Conservation (phyloP, 441 rosid species). For the Syzygium malaccense region DNA sequence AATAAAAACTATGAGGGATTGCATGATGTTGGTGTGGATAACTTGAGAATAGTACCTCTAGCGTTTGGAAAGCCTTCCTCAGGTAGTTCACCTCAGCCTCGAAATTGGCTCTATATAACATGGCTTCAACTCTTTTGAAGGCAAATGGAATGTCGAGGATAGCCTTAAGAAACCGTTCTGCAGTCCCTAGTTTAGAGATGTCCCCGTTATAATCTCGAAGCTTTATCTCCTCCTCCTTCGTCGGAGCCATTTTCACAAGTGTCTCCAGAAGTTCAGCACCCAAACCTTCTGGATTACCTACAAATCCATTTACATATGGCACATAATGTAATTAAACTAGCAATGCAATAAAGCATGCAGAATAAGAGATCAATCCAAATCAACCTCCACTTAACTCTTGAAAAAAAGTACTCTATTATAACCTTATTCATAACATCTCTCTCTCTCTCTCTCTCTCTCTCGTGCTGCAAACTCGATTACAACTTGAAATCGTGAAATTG, state of each 20-base stretch:
- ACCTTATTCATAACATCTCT: not conserved
- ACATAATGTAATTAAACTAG: conserved; percentile 3
- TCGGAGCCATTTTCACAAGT: conserved; percentile 96
- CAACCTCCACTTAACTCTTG: not conserved
- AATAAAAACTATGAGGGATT: not conserved
- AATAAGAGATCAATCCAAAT: not conserved
- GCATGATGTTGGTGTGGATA: not conserved
- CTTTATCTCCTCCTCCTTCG: conserved; percentile 95
- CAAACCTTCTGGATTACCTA: conserved; percentile 86
- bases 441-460: not conserved
- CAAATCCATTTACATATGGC: conserved; percentile 10
- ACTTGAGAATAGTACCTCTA: conserved; percentile 51
- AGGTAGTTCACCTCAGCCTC: conserved; percentile 85
- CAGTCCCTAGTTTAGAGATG: conserved; percentile 71
- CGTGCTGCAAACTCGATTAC: not conserved
- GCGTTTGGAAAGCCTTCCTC: conserved; percentile 76
- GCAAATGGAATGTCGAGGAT: conserved; percentile 90
- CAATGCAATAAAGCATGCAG: not conserved
- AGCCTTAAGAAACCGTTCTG: conserved; percentile 87
- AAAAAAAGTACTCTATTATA: not conserved
- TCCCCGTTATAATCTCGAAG: conserved; percentile 77
- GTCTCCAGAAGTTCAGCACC: conserved; percentile 94
- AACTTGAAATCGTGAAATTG: not conserved
- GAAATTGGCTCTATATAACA: conserved; percentile 93
- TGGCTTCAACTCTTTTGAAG: conserved; percentile 89